Conservation (phyloP, 495 filamentous ascomycete species). For the Xylaria palmicola region DNA sequence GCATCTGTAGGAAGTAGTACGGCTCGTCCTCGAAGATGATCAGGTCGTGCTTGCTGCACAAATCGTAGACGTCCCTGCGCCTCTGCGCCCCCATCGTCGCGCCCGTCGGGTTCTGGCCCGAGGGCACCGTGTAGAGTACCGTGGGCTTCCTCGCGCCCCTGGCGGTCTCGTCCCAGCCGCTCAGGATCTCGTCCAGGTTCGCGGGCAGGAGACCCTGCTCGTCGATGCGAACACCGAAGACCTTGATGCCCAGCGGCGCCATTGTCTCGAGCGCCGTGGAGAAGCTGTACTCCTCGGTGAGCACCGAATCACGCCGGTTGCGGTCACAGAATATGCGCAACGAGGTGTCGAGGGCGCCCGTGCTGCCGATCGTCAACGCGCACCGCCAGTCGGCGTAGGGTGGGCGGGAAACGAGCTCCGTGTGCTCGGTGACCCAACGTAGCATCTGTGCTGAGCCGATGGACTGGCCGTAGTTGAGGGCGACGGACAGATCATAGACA, state of each 20-base stretch:
- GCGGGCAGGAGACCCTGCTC: conserved; percentile 70
- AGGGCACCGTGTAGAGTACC: conserved; percentile 78
- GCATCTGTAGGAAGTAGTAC: conserved; percentile 97
- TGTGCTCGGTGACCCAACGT: conserved; percentile 89
- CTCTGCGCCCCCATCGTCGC: conserved; percentile 70
- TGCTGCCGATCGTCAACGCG: conserved; percentile 72
- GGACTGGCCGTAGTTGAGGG: conserved; percentile 88
- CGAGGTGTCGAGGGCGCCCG: conserved; percentile 71
- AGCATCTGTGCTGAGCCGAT: conserved; percentile 82
- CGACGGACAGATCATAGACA: conserved; percentile 67
- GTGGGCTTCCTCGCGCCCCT: conserved; percentile 67
- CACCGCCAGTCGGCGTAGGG: conserved; percentile 85
- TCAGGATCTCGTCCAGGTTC: conserved; percentile 63
- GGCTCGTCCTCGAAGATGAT: conserved; percentile 94
- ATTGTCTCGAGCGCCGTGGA: conserved; percentile 79
- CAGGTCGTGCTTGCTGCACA: conserved; percentile 79
- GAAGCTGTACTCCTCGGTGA: conserved; percentile 89
- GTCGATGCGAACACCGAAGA: conserved; percentile 76
- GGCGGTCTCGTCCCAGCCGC: conserved; percentile 59
- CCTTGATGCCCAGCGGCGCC: conserved; percentile 69
- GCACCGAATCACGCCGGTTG: conserved; percentile 63
- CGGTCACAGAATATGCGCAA: conserved; percentile 74
- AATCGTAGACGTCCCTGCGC: conserved; percentile 67
- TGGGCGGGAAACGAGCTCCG: conserved; percentile 72
- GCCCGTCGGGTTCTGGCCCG: conserved; percentile 91